Conservation (phyloP, 2,329 filamentous ascomycete species). For the Penicillium sp. region DNA sequence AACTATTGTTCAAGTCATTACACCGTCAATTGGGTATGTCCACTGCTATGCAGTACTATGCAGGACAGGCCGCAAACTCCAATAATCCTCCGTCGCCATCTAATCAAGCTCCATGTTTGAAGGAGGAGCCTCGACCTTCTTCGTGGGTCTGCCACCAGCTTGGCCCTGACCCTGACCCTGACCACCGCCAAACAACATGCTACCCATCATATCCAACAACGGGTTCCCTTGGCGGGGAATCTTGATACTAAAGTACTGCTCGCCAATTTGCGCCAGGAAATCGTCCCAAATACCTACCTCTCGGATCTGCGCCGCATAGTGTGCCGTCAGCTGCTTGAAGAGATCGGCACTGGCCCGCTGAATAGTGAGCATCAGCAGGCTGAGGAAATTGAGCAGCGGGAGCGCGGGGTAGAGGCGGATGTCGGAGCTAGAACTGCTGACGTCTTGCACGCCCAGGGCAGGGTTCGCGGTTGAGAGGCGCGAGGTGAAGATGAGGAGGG, state of each 20-base stretch:
- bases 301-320: conserved; percentile 77
- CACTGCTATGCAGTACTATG: not conserved
- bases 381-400: conserved; percentile 94
- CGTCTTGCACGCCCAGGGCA: conserved; percentile 74
- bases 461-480: conserved; percentile 60
- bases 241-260: conserved; percentile 95
- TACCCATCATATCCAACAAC: conserved; percentile 97
- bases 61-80: not conserved
- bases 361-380: conserved; percentile 77
- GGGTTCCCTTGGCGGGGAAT: conserved; percentile 89
- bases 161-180: conserved; percentile 43
- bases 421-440: conserved; percentile 73
- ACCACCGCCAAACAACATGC: conserved; percentile 74
- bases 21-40: conserved; percentile 18
- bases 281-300: conserved; percentile 80
- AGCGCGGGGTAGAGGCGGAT: conserved; percentile 83
- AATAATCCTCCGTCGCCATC: conserved; percentile 1
- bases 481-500: conserved; percentile 74
- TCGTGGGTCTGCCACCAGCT: conserved; percentile 49
- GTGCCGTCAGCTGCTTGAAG: conserved; percentile 77
- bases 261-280: conserved; percentile 80
- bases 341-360: conserved; percentile 77
- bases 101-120: conserved; percentile 50
- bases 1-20: conserved; percentile 18
- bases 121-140: conserved; percentile 50